Evolutionary conservation across 2,329 filamentous ascomycete genomes (phyloP).

Genomic region (Xylariaceae sp.): DNA sequence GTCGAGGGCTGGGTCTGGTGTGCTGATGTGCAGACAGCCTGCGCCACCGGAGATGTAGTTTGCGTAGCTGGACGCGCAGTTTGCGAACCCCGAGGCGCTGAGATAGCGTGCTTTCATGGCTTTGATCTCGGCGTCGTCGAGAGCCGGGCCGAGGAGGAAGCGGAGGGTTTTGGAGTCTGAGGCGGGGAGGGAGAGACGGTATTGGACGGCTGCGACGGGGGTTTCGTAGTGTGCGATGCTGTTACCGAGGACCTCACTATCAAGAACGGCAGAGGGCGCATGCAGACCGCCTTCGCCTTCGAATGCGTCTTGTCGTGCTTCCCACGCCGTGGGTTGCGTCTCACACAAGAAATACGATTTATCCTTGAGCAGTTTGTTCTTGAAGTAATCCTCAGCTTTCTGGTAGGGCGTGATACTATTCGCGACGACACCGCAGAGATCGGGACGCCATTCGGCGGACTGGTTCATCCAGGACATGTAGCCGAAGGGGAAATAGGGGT

Average conservation of each 20-base stretch:
- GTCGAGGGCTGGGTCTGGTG: conserved; percentile 49
- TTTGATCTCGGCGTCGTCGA: conserved; percentile 46
- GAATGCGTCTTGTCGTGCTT: conserved; percentile 47
- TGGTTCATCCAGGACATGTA: conserved; percentile 61
- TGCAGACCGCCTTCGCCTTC: conserved; percentile 53
- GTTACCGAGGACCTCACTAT: conserved; percentile 34
- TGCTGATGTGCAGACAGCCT: conserved; percentile 48
- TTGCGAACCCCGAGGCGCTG: conserved; percentile 43
- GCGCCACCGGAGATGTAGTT: conserved; percentile 45
- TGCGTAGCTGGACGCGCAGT: conserved; percentile 43
- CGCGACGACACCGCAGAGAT: conserved; percentile 46
- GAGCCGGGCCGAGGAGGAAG: conserved; percentile 51
- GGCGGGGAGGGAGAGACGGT: conserved; percentile 38
- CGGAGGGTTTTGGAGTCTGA: conserved; percentile 43
- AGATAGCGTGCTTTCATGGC: conserved; percentile 44
- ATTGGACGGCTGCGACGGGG: conserved; percentile 49
- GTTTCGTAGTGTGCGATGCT: conserved; percentile 52
- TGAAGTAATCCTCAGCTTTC: conserved; percentile 51
- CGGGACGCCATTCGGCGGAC: conserved; percentile 46
- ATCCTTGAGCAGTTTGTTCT: conserved; percentile 52
- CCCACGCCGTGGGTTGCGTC: conserved; percentile 46
- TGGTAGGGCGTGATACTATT: conserved; percentile 53
- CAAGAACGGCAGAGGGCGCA: conserved; percentile 41
- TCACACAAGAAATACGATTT: conserved; percentile 54
- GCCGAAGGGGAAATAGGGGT: conserved; percentile 54